phyloP scores from a whole-genome alignment of 2,329 filamentous ascomycete species.

The Decorospora gaudefroyi region DNA sequence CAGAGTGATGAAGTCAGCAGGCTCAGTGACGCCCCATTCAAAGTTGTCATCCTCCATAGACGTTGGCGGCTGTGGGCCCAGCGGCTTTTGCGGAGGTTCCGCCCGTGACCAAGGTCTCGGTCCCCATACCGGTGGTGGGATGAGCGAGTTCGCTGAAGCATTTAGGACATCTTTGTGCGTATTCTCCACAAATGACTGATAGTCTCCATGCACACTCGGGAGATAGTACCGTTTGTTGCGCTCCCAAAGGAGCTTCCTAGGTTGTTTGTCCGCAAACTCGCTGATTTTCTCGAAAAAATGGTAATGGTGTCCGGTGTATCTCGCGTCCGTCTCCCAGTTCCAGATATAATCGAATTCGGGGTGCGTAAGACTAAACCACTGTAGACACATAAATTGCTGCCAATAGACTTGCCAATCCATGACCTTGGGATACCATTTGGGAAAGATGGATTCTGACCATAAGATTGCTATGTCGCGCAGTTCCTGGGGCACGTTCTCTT shows the following conservation, averaged over 20 bases:
- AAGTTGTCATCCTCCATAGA: constrained; percentile 79
- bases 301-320: constrained; percentile 80
- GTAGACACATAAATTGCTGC: constrained; percentile 71
- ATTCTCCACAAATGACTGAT: constrained; percentile 51
- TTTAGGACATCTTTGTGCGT: constrained; percentile 51
- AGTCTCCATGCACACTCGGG: constrained; percentile 57
- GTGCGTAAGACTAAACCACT: constrained; percentile 75
- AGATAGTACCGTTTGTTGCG: constrained; percentile 62
- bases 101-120: constrained; percentile 66
- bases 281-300: constrained; percentile 71
- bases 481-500: constrained; percentile 68
- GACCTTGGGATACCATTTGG: constrained; percentile 56
- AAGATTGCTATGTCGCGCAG: constrained; percentile 72
- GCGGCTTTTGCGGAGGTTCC: constrained; percentile 69
- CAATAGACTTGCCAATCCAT: constrained; percentile 57
- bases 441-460: constrained; percentile 66
- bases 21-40: constrained; percentile 84
- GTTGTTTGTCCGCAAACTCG: constrained; percentile 58
- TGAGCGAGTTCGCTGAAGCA: constrained; percentile 45
- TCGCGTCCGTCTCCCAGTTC: constrained; percentile 86
- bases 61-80: constrained; percentile 74
- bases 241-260: constrained; percentile 64
- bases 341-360: constrained; percentile 78
- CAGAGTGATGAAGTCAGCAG: constrained; percentile 88
- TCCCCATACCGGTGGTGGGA: constrained; percentile 76